These are phyloP conservation scores for Elaphomyces granulatus DNA, from an alignment of 495 filamentous ascomycete genomes.

Conservation along the genomic window DNA sequence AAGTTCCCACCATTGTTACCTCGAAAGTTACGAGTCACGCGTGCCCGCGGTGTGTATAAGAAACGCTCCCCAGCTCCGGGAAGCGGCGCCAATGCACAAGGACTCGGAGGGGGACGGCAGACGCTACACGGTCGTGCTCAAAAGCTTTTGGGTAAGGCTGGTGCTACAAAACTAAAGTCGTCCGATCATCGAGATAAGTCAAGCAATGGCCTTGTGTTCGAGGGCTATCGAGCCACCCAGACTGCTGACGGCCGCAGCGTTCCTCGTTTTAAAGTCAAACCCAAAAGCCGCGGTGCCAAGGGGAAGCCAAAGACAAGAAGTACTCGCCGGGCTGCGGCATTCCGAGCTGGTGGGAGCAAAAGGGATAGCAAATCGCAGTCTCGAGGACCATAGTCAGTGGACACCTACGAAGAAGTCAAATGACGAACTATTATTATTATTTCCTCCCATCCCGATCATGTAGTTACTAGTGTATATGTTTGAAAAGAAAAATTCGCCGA, in stretches of 20 bases:
- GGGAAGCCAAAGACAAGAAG: slow-evolving; percentile 37
- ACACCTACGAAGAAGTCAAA: too few species aligned
- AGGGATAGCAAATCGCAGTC: neutral
- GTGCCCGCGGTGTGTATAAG: slow-evolving; percentile 65
- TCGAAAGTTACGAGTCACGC: slow-evolving; percentile 68
- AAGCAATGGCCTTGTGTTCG: slow-evolving; percentile 65
- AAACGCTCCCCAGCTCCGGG: slow-evolving; percentile 36
- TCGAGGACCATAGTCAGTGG: too few species aligned
- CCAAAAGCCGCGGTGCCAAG: slow-evolving; percentile 41
- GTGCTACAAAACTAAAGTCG: slow-evolving; percentile 48
- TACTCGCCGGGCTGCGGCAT: slow-evolving; percentile 48
- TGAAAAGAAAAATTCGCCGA: too few species aligned
- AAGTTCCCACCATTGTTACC: slow-evolving; percentile 88
- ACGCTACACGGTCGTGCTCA: slow-evolving; percentile 65
- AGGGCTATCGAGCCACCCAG: slow-evolving; percentile 69
- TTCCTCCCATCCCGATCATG: too few species aligned
- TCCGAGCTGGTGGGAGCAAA: slow-evolving; percentile 43
- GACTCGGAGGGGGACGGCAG: slow-evolving; percentile 48
- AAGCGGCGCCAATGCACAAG: slow-evolving; percentile 36
- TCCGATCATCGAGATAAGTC: too few species aligned
- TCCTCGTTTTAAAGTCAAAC: slow-evolving; percentile 43
- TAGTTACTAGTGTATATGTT: too few species aligned
- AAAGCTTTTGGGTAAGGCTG: slow-evolving; percentile 71
- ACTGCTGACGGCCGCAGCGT: slow-evolving; percentile 33
- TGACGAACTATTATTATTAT: too few species aligned